These are phyloP conservation scores for Scedosporium minutisporum DNA, from an alignment of 2,329 filamentous ascomycete genomes.

Conservation along the genomic window DNA sequence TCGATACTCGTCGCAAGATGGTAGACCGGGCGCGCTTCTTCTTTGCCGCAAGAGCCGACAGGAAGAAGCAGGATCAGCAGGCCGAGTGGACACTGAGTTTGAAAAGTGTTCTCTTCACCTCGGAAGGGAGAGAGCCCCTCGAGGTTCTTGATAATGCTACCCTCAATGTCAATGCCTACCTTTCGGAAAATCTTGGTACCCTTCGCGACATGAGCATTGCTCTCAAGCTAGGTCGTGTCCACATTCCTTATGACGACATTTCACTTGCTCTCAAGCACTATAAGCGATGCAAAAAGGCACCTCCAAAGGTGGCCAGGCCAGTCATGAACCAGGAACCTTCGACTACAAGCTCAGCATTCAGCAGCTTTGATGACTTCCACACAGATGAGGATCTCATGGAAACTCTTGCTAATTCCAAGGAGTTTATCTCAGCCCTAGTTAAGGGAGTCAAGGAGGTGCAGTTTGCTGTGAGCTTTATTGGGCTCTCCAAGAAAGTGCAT, in stretches of 20 bases:
- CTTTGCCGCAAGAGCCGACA: conserved; percentile 60
- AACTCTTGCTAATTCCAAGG: conserved; percentile 82
- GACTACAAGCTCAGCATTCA: background rate
- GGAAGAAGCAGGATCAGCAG: conserved; percentile 51
- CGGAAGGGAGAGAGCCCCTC: conserved; percentile 72
- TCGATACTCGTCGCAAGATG: conserved; percentile 86
- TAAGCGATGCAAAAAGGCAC: conserved; percentile 32
- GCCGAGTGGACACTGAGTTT: conserved; percentile 91
- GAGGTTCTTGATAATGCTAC: conserved; percentile 83
- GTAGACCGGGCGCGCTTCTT: conserved; percentile 86
- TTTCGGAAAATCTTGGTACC: conserved; percentile 78
- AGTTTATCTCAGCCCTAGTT: conserved; percentile 82
- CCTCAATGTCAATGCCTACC: conserved; percentile 81
- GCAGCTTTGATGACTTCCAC: background rate
- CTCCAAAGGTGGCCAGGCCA: background rate
- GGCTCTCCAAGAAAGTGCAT: conserved; percentile 70
- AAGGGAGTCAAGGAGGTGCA: conserved; percentile 94
- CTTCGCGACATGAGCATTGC: conserved; percentile 83
- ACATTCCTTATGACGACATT: conserved; percentile 84
- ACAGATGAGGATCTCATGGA: conserved; percentile 58
- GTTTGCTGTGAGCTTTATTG: conserved; percentile 84
- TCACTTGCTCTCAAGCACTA: conserved; percentile 50
- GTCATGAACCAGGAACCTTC: background rate
- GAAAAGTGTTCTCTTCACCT: conserved; percentile 79
- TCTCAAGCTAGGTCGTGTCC: conserved; percentile 81